A percentile compares a stretch with the other conserved stretches of the same genome.
Evolutionary conservation across 2,329 filamentous ascomycete genomes (phyloP).

Genomic region (Diaporthe longicolla): DNA sequence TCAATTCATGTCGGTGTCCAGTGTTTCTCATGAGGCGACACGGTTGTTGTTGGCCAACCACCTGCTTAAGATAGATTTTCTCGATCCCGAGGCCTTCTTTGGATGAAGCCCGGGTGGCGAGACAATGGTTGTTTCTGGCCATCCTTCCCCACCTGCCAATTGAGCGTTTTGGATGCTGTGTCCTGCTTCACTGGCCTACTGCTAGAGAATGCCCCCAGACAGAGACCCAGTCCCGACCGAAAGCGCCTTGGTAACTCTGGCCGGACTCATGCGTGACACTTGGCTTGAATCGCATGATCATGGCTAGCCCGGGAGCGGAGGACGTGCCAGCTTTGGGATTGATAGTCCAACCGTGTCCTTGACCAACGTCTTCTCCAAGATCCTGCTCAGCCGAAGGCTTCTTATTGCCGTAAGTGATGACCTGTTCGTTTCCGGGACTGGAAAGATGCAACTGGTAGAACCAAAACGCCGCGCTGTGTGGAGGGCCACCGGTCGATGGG

Average conservation of each 20-base stretch:
- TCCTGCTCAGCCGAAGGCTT: slow-evolving; percentile 52
- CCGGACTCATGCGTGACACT: slow-evolving; percentile 64
- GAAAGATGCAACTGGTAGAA: slow-evolving; percentile 81
- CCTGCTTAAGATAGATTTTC: too few species aligned
- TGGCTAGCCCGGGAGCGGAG: slow-evolving; percentile 56
- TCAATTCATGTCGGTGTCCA: too few species aligned
- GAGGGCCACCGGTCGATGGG: slow-evolving; percentile 76
- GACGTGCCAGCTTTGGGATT: slow-evolving; percentile 50
- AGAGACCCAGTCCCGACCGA: slow-evolving; percentile 65
- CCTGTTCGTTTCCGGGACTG: slow-evolving; percentile 76
- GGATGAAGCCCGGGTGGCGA: too few species aligned
- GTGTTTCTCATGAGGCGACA: too few species aligned
- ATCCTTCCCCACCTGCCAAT: too few species aligned
- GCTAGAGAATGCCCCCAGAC: slow-evolving; percentile 60
- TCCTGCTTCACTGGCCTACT: not conserved
- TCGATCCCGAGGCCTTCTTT: too few species aligned
- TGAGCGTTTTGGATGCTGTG: not conserved
- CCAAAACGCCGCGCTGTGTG: slow-evolving; percentile 77
- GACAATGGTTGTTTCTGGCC: too few species aligned
- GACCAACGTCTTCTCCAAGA: slow-evolving; percentile 29
- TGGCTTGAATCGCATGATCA: slow-evolving; percentile 66
- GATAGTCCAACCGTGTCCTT: not conserved
- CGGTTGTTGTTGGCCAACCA: too few species aligned
- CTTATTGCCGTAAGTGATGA: slow-evolving; percentile 66
- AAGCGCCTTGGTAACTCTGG: slow-evolving; percentile 59